Evolutionary conservation across 805 yeast genomes (phyloP).

Genomic region (Hanseniaspora clermontiae): DNA sequence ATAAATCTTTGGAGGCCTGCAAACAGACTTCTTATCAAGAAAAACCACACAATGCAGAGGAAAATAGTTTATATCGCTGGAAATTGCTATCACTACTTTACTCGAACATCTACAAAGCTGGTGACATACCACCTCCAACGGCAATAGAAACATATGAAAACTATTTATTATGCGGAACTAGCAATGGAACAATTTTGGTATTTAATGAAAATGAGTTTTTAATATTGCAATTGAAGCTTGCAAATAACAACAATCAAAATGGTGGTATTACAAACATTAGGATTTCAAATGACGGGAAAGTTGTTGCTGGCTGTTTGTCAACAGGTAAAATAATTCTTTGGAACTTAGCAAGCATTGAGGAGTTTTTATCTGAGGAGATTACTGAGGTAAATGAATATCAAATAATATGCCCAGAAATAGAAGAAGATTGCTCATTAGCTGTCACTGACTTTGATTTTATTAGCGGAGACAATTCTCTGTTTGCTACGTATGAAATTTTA

Average conservation of each 20-base stretch:
- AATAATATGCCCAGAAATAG: slow-evolving; percentile 18
- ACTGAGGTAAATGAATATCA: slow-evolving; percentile 15
- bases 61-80: background rate
- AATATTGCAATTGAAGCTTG: slow-evolving; percentile 25
- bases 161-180: slow-evolving; percentile 54
- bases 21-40: background rate
- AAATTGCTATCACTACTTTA: background rate
- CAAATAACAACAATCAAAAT: slow-evolving; percentile 18
- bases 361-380: slow-evolving; percentile 11
- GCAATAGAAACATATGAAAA: slow-evolving; percentile 34
- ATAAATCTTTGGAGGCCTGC: background rate
- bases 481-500: background rate
- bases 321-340: slow-evolving; percentile 58
- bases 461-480: background rate
- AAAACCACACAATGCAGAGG: background rate
- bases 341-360: slow-evolving; percentile 34
- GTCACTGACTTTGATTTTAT: background rate
- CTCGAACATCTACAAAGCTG: slow-evolving; percentile 7
- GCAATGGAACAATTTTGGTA: slow-evolving; percentile 48
- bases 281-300: slow-evolving; percentile 56
- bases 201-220: slow-evolving; percentile 60
- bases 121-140: slow-evolving; percentile 27
- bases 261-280: slow-evolving; percentile 45
- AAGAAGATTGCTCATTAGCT: slow-evolving; percentile 17
- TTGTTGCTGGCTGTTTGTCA: slow-evolving; percentile 54